phyloP scores from a whole-genome alignment of 179 eudicot genomes.

The Spergularia azorica region DNA sequence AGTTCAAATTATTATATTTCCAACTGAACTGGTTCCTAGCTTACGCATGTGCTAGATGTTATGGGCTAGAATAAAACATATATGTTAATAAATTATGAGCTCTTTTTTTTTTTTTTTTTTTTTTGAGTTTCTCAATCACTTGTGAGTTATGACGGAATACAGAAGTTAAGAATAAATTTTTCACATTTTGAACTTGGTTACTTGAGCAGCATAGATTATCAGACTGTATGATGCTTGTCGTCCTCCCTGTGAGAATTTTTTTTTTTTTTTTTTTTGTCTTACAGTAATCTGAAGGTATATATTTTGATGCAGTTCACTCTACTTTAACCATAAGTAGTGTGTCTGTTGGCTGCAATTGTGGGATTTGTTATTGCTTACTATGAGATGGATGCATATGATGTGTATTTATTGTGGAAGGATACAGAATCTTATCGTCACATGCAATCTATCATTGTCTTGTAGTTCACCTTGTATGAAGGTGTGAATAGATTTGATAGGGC shows the following conservation, averaged over 20 bases:
- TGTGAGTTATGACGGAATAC: too few relatives aligned
- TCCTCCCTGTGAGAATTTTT: background rate
- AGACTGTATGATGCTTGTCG: background rate
- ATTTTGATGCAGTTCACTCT: background rate
- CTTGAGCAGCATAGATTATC: background rate
- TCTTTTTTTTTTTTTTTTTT: background rate
- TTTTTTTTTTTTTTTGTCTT: background rate
- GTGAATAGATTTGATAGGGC: background rate
- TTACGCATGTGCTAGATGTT: background rate
- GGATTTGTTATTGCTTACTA: background rate
- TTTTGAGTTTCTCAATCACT: background rate
- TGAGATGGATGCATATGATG: constrained; percentile 9
- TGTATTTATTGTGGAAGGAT: background rate
- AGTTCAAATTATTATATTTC: background rate
- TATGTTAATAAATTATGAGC: background rate
- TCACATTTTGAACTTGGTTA: background rate
- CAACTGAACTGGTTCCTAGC: background rate
- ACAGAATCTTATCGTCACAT: background rate
- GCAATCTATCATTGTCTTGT: background rate
- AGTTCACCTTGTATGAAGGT: background rate
- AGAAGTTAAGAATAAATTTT: background rate
- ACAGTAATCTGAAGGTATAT: background rate
- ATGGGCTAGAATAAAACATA: background rate
- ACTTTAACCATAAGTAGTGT: background rate
- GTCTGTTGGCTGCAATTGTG: background rate